Base-by-base conservation (phyloP, 768 basidiomycete species). In the Hortiboletus flavorubellus region DNA sequence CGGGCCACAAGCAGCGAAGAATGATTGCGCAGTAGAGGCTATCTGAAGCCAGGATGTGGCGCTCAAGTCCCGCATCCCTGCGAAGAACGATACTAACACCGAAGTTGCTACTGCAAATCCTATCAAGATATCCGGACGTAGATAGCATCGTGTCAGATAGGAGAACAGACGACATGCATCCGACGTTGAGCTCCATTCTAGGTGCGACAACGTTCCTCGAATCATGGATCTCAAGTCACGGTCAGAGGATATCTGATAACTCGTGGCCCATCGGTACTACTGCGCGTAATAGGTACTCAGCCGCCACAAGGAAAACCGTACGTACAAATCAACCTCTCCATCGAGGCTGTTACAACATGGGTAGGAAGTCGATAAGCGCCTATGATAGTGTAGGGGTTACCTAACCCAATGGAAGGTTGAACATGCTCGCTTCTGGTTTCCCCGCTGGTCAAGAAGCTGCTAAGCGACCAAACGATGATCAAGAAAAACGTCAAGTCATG, bases 291-390 rank as follows among this genome's bases (percentile, higher is more conserved):
- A 45, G 23, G 43, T 30, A 46, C 33, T 29, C 54, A 29, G 29
- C 42, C 48, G 55, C 60, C 55, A 63, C 60, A 47, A 63, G 26
- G 60, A 47, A 37, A 31, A 8, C 7, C 15, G 30, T 51, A 58
- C 42, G 54, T 51, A 42, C 40, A 26, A 43, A 31, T 44, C 44
- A 41, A 46, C 9, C 16, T 40, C 30, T 23, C 34, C 33, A 46
- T 33, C 21, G 10, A 38, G 43, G 48, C 37, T 15, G 35, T 30
- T 40, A 8, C 26, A 12, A 30, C 41, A 46, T 2, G 37, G 18
- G 9, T 8, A 18, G 44, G 47, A 49, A 50, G 15, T 26, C 11
- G 30, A 31, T 1, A 7, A 43, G 26, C 41, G 43, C 16, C 51
- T 21, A 21, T 21, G 21, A 51, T 54, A 41, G 54, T 23, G 18